Evolutionary conservation across 1,284 basidiomycete species (phyloP), one percentile per base, ranked within the genome.

Genomic region (Rhodotorula sp.): DNA sequence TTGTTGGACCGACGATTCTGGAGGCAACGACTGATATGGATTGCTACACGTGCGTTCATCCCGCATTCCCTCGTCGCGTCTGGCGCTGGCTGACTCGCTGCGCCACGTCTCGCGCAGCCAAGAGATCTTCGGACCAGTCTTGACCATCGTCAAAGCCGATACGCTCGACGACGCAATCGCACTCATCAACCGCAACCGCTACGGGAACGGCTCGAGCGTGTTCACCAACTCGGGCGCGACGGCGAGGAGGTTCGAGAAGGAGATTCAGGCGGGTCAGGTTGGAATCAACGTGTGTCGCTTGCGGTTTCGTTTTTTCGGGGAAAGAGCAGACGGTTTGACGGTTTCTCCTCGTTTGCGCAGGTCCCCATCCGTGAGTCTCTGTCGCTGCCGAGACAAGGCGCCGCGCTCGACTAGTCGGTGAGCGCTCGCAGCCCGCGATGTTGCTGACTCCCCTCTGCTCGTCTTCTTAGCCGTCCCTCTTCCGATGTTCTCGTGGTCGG

Each of bases 221-320:
- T 98, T 97, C 81, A 99, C 95, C 44, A 91, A 94, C 82, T 92
- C 90, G 59, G 95, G 95, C n/a, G 90, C 94, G 44, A 93, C 93
- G 11, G 94, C 93, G 29, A 88, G 95, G 71, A 91, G 91, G 81
- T 99, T 96, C 75, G 94, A 99, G 82, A 85, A 85, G 56, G 85
- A 89, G 68, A 88, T 95, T 70, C 91, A 97, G 73, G 89, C 92
- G 61, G 95, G 95, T 53, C 93, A 98, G 82, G 77, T 81, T 44
- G 81, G 82, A 64, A 87, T 99, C 44, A 58, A 58, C 44, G 56
- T 44, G 19, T 3, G 39, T 44, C 39, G 2, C n/a, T 32, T n/a
- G n/a, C n/a, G n/a, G n/a, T n/a, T n/a, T n/a, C n/a, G n/a, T n/a
- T n/a, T n/a, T n/a, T n/a, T n/a, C n/a, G n/a, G n/a, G n/a, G n/a